Base-by-base conservation (phyloP, 768 basidiomycete genomes). In the Suillus subalutaceus region DNA sequence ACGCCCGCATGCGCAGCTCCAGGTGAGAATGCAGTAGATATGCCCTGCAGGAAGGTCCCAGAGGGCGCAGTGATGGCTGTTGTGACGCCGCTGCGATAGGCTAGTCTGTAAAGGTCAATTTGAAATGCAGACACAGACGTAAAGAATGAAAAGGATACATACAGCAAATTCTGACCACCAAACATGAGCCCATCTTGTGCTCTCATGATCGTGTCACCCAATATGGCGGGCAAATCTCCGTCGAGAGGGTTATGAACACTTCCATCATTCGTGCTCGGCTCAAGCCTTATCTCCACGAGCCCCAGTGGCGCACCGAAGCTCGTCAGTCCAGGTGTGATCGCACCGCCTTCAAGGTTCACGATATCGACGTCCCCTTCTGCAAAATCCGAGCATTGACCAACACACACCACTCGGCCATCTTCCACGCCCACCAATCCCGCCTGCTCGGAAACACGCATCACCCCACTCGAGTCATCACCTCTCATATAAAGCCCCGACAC, bases 181-280 rank as follows among this genome's bases (percentile, higher is more conserved):
- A 89, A 93, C 57, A 85, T 77, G n/a, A 92, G 80, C 0, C 92
- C 91, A 74, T 94, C 93, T 0, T 82, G 85, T n/a, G 90, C 92
- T 43, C 84, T 84, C 10, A 87, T 77, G n/a, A 92, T 70, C 0
- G 80, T 77, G n/a, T 81, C 76, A 8, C 87, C 89, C 8, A 88
- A 58, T 41, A 91, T 76, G 37, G 73, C 70, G 3, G 89, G 88
- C 30, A 73, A 68, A 48, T 77, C 74, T n/a, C 66, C 68, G 40
- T 80, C 73, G 71, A 89, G 73, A 37, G 90, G 84, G 67, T 90
- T 90, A 61, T 80, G 82, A 12, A 87, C 81, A 1, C 70, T 65
- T 3, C 93, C 94, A 73, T 95, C 92, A 48, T 80, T 84, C 0
- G 93, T 94, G 2, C 87, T 87, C 13, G 82, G 77, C 74, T 95